A percentile compares a stretch with the other conserved stretches of the same genome.
phyloP scores from a whole-genome alignment of 1,284 basidiomycete genomes.

The Blastosporella zonata region DNA sequence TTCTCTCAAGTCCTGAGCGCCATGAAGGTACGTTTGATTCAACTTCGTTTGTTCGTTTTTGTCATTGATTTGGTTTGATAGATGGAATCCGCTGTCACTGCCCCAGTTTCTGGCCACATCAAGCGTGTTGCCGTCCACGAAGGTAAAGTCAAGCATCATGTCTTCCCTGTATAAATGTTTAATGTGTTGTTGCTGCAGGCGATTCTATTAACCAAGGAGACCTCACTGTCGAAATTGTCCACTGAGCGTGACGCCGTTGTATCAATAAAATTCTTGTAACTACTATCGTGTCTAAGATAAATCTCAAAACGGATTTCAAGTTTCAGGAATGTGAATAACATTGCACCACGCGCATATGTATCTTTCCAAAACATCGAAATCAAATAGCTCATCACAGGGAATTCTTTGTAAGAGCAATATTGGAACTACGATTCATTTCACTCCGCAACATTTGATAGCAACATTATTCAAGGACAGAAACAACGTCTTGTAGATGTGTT shows the following conservation, averaged over 20 bases:
- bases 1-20: conserved; percentile 70
- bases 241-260: conserved; percentile 11
- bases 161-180: conserved; percentile 12
- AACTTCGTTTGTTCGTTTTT: conserved; percentile 23
- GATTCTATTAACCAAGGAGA: conserved; percentile 90
- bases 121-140: conserved; percentile 88
- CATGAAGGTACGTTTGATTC: conserved; percentile 79
- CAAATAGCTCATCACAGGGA: too few species aligned
- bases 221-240: conserved; percentile 81
- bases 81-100: conserved; percentile 97
- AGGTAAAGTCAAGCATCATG: conserved; percentile 36
- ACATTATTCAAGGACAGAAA: conserved; percentile 8
- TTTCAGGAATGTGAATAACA: too few species aligned
- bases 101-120: conserved; percentile 93
- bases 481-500: conserved; percentile 27
- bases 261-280: conserved; percentile 13
- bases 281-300: too few species aligned
- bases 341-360: too few species aligned
- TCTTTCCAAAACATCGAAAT: background rate
- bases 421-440: too few species aligned
- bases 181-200: conserved; percentile 41
- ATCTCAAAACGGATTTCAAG: too few species aligned
- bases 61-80: conserved; percentile 32
- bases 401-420: too few species aligned
- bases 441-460: background rate